phyloP scores from a whole-genome alignment of 805 yeast genomes.

The Maudiozyma turicensis region DNA sequence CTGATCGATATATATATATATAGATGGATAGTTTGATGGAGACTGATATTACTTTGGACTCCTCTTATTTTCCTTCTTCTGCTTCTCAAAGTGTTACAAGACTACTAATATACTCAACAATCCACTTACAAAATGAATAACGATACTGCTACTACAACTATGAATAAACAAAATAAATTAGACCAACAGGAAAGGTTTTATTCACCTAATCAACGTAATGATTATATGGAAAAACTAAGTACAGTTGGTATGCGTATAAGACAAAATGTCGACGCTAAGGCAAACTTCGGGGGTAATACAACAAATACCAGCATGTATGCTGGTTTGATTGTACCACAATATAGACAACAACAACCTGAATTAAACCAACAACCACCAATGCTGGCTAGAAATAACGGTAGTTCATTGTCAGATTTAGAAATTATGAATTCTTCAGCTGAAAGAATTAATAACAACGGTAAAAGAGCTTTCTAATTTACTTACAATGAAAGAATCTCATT shows the following conservation, averaged over 20 bases:
- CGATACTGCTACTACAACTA: background rate
- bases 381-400: background rate
- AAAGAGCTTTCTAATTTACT: background rate
- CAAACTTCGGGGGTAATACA: background rate
- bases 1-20: no score
- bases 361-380: background rate
- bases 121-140: no score
- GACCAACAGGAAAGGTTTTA: background rate
- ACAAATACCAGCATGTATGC: slow-evolving; percentile 16
- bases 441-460: background rate
- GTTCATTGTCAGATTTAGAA: background rate
- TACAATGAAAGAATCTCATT: no score
- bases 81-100: no score
- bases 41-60: no score
- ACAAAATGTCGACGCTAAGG: slow-evolving; percentile 36
- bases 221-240: slow-evolving; percentile 34
- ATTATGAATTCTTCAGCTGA: background rate
- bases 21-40: no score
- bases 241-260: slow-evolving; percentile 66
- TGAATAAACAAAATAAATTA: background rate
- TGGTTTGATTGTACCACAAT: slow-evolving; percentile 19
- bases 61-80: no score
- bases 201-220: background rate
- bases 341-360: slow-evolving; percentile 15
- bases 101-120: no score